A percentile compares a stretch with the other conserved stretches of the same genome.
Conservation (phyloP, 2,329 filamentous ascomycete species). For the Zasmidium angulare region DNA sequence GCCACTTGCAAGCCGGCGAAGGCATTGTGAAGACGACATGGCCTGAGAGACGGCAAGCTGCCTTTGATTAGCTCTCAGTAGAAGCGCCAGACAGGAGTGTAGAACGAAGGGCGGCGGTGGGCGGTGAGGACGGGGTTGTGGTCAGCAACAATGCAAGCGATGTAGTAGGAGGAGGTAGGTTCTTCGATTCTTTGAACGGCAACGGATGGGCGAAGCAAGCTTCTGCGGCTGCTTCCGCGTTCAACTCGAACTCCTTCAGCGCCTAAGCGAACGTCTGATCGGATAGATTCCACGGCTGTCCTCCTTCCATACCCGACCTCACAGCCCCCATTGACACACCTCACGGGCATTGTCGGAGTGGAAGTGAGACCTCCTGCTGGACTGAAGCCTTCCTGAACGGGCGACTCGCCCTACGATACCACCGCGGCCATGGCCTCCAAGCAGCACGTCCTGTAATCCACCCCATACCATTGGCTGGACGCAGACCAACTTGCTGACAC, state of each 20-base stretch:
- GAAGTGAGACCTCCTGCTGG: not conserved
- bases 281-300: not conserved
- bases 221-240: not conserved
- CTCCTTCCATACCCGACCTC: not conserved
- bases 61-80: constrained; percentile 28
- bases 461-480: constrained; percentile 7
- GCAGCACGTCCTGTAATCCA: constrained; percentile 31
- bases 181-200: not conserved
- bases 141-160: constrained; percentile 8
- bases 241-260: too few species aligned
- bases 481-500: constrained; percentile 6
- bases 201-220: not conserved
- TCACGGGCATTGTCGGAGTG: not conserved
- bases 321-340: not conserved
- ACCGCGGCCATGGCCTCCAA: constrained; percentile 40
- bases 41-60: constrained; percentile 27
- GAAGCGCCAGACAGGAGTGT: constrained; percentile 2
- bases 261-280: not conserved
- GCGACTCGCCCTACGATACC: not conserved
- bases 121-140: constrained; percentile 9
- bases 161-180: too few species aligned
- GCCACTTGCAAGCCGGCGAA: constrained; percentile 36
- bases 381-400: constrained; percentile 4
- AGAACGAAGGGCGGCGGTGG: constrained; percentile 8
- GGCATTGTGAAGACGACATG: constrained; percentile 41